Evolutionary conservation across 768 basidiomycete genomes (phyloP), one percentile per base, ranked within the genome.

Genomic region (Podaxis pistillaris): DNA sequence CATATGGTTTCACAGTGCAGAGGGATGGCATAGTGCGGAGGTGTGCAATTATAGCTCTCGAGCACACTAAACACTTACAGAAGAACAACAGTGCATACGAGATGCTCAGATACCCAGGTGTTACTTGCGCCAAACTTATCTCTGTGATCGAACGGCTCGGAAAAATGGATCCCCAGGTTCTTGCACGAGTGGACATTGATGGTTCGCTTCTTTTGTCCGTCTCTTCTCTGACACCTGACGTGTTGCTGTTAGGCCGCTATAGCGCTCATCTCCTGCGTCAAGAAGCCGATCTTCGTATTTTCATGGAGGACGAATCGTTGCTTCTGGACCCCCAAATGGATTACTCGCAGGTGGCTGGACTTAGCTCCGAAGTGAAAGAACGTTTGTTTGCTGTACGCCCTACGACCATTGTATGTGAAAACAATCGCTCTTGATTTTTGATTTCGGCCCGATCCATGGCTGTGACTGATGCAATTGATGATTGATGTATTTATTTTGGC

Each of bases 351-450:
- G 79, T 96, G 0, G 73, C 75, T 1, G 91, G 92, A 0, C 74
- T 96, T 63, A 94, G 91, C 68, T 81, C 81, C 17, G 94, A 96
- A 71, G 86, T 93, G 11, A 79, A 79, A 64, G 88, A 93, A 68
- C 78, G 86, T 46, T 73, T 96, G 37, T 77, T 73, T 49, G 74
- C 68, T 3, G 82, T 89, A 1, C 75, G 83, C 55, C 94, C 94
- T 0, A 79, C 81, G 15, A 93, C 86, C 9, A 82, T 95, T 59
- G 80, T 79, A 54, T 67, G 92, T 88, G 13, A 53, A 9, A 30
- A 41, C 19, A 33, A 51, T 52, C n/a, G 0, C 40, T 37, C 47
- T 30, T 30, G 17, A 12, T 40, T 17, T 40, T 40, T 40, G 40
- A 40, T 6, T 40, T 40, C 17, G 38, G 38, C 28, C 1, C 6